Base-by-base conservation (phyloP, 169 alveolate species). In the Besnoitia besnoiti region DNA sequence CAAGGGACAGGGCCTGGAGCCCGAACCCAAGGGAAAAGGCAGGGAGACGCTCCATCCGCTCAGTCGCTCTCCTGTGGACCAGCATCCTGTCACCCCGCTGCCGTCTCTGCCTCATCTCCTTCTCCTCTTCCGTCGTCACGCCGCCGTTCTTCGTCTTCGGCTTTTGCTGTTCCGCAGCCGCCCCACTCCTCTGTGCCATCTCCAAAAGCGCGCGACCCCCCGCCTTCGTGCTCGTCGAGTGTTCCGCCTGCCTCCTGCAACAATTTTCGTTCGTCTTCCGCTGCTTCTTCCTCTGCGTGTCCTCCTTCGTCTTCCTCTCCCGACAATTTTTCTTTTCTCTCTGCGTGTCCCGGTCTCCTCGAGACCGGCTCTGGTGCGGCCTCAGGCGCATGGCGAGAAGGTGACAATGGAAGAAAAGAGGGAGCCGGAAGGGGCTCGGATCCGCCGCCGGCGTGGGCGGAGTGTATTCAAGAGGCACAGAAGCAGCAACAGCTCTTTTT, bases 1-100 rank as follows among this genome's bases (percentile, higher is more conserved):
- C 67, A 19, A n/a, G 67, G 24, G 67, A 55, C 67, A n/a, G 67
- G 33, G 67, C 67, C 67, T 55, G 67, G 67, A 55, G 67, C 67
- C 67, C 67, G 33, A 55, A n/a, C 12, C 67, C 67, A 19, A n/a
- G 67, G 24, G 67, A 55, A 21, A n/a, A n/a, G 33, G 67, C 67
- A n/a, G n/a, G n/a, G 67, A n/a, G 67, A 55, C n/a, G 67, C 67
- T 55, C 67, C 24, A 21, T 5, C 55, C 55, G 4, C 67, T 5
- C 67, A 55, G 67, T 21, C 67, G 67, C 7, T n/a, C 55, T 8
- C 24, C 55, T 49, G 55, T 55, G 30, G n/a, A 1, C 27, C 67
- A 19, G 67, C n/a, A 55, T 21, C 67, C 30, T 16, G 3, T 21
- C 67, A n/a, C n/a, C n/a, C 12, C 12, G 27, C 33, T 16, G 33